phyloP scores from a whole-genome alignment of 2,329 filamentous ascomycete genomes.

The Apiospora phragmitis region DNA sequence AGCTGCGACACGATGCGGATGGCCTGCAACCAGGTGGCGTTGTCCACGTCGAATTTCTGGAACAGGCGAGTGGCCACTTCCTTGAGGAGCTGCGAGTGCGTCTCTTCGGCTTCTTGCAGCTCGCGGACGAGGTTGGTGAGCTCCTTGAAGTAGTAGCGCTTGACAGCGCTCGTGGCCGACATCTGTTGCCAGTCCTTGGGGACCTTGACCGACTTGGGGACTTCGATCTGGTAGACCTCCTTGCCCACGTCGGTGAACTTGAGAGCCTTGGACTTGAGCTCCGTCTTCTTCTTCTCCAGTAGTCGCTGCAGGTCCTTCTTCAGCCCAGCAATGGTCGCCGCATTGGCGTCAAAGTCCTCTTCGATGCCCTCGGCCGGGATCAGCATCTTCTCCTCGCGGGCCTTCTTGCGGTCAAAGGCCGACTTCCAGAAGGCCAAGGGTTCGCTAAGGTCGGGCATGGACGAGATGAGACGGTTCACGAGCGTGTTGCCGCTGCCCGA shows the following conservation, averaged over 20 bases:
- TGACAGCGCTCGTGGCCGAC: conserved; percentile 88
- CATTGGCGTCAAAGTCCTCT: conserved; percentile 85
- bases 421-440: conserved; percentile 84
- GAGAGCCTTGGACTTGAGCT: conserved; percentile 72
- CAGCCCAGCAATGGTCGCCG: conserved; percentile 73
- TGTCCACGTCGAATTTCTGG: conserved; percentile 83
- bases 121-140: conserved; percentile 80
- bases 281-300: conserved; percentile 68
- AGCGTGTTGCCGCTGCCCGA: conserved; percentile 79
- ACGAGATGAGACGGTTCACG: conserved; percentile 76
- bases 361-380: conserved; percentile 87
- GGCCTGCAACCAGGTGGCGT: conserved; percentile 82
- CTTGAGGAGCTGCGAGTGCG: conserved; percentile 85
- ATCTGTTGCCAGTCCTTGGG: conserved; percentile 92
- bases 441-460: conserved; percentile 81
- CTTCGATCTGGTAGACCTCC: conserved; percentile 94
- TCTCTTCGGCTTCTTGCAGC: conserved; percentile 92
- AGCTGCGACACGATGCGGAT: conserved; percentile 88
- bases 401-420: conserved; percentile 83
- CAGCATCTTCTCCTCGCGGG: conserved; percentile 76
- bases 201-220: conserved; percentile 81
- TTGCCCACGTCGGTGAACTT: conserved; percentile 88
- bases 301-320: conserved; percentile 71
- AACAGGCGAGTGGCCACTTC: conserved; percentile 84
- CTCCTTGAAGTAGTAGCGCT: conserved; percentile 90